Percentiles rank a stretch among this genome's conserved stretches.
Evolutionary conservation across 306 rosid species (phyloP).

Genomic region (Vigna angularis): DNA sequence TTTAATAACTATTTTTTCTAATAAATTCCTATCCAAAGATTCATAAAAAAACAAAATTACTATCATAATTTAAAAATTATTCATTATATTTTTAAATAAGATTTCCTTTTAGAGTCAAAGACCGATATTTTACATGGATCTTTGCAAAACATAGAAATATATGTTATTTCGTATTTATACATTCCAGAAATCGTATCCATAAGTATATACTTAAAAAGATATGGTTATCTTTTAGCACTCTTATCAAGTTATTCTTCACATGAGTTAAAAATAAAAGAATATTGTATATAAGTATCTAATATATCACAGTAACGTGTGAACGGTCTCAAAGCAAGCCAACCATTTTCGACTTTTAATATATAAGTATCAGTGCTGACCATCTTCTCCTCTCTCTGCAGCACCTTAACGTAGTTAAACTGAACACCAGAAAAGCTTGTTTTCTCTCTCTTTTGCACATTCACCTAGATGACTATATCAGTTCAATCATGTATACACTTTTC

Average conservation of each 20-base stretch:
- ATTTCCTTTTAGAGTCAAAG: no score
- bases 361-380: background rate
- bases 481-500: constrained; percentile 2
- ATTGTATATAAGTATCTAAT: background rate
- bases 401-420: background rate
- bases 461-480: constrained; percentile 20
- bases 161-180: background rate
- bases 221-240: background rate
- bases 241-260: background rate
- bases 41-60: no score
- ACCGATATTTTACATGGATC: no score
- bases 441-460: background rate
- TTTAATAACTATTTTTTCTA: background rate
- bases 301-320: background rate
- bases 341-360: background rate
- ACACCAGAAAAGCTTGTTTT: background rate
- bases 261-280: background rate
- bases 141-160: no score
- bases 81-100: background rate
- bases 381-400: constrained; percentile 8
- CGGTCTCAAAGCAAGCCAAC: constrained; percentile 24
- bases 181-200: no score
- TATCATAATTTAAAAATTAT: no score
- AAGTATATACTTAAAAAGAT: background rate
- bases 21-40: no score